A percentile compares a stretch with the other conserved stretches of the same genome.
Evolutionary conservation across 2,329 filamentous ascomycete species (phyloP).

Genomic region (Cyanodermella asteris): DNA sequence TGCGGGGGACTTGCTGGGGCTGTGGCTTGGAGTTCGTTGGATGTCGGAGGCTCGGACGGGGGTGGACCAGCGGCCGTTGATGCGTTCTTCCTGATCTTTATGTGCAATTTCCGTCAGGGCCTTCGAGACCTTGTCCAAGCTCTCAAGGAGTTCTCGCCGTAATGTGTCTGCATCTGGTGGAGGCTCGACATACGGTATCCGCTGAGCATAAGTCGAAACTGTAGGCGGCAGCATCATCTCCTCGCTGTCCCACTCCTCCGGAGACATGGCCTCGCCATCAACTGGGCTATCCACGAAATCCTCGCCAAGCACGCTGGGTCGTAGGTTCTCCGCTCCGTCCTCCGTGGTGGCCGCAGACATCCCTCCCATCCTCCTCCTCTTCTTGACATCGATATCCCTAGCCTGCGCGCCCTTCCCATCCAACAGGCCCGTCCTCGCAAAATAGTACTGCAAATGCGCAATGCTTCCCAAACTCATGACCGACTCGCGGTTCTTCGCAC

Average conservation of each 20-base stretch:
- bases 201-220: slow-evolving; percentile 81
- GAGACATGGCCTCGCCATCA: slow-evolving; percentile 25
- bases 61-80: no score
- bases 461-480: slow-evolving; percentile 94
- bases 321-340: no score
- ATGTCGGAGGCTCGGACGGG: slow-evolving; percentile 16
- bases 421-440: slow-evolving; percentile 76
- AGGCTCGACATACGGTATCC: slow-evolving; percentile 58
- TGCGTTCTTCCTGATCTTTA: slow-evolving; percentile 9
- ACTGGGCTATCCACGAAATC: slow-evolving; percentile 31
- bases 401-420: slow-evolving; percentile 83
- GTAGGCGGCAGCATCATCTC: slow-evolving; percentile 83
- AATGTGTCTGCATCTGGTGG: slow-evolving; percentile 67
- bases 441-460: slow-evolving; percentile 94
- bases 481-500: slow-evolving; percentile 74
- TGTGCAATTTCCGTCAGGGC: slow-evolving; percentile 38
- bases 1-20: slow-evolving; percentile 6
- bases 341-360: slow-evolving; percentile 5
- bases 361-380: slow-evolving; percentile 15
- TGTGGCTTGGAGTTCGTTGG: slow-evolving; percentile 18
- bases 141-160: slow-evolving; percentile 43
- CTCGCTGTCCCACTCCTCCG: slow-evolving; percentile 41
- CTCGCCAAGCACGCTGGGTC: no score
- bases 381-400: slow-evolving; percentile 5
- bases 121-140: slow-evolving; percentile 46